These are phyloP conservation scores for Leishmania martiniquensis DNA, from an alignment of 208 protist genomes.

Conservation along the genomic window DNA sequence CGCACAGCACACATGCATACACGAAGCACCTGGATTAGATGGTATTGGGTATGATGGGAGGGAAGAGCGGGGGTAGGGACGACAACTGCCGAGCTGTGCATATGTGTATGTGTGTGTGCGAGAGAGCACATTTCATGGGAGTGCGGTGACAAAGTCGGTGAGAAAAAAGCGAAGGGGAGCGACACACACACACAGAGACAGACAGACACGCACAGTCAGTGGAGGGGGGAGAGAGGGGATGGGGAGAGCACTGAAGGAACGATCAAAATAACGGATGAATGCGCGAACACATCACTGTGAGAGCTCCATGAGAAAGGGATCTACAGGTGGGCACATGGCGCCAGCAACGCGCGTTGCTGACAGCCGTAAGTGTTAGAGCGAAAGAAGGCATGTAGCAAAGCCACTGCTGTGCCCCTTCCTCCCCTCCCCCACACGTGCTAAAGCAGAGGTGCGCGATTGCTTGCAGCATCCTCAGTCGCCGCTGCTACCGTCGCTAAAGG, in stretches of 20 bases:
- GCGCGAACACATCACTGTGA: background rate
- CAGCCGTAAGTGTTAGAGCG: background rate
- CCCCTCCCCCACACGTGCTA: too few relatives aligned
- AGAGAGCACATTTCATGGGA: background rate
- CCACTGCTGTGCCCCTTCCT: too few relatives aligned
- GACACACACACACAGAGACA: background rate
- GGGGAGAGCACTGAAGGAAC: background rate
- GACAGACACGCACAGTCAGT: background rate
- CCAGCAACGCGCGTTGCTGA: background rate
- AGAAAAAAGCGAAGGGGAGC: background rate
- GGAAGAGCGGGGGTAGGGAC: background rate
- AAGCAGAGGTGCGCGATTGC: background rate
- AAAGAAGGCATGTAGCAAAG: background rate
- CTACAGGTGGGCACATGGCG: background rate
- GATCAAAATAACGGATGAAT: background rate
- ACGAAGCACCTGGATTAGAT: background rate
- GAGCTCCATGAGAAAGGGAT: background rate
- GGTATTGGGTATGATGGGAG: too few relatives aligned
- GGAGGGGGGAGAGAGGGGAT: background rate
- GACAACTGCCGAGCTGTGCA: background rate
- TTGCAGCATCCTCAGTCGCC: background rate
- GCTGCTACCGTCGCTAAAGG: conserved; percentile 23
- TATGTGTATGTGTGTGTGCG: background rate
- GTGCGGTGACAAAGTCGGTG: background rate
- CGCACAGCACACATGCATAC: background rate